Percentiles rank a stretch among this genome's conserved stretches.
phyloP scores from a whole-genome alignment of 1,284 basidiomycete species.

The Apiotrichum domesticum region DNA sequence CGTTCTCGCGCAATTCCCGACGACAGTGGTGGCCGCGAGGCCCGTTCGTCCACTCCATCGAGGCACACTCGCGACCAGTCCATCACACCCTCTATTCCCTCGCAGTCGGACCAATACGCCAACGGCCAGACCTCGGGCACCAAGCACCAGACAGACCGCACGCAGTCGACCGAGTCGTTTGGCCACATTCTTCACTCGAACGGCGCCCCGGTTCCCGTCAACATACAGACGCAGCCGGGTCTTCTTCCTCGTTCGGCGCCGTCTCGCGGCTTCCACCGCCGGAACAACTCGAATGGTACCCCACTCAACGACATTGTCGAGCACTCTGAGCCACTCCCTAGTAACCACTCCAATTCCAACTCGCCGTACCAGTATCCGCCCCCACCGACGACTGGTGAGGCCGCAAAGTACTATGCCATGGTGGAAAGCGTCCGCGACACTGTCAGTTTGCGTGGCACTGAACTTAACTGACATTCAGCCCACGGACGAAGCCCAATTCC shows the following conservation, averaged over 20 bases:
- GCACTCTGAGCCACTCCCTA: not conserved
- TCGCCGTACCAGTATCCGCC: not conserved
- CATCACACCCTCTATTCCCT: not conserved
- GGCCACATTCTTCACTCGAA: slow-evolving; percentile 37
- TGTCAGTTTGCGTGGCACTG: too few relatives aligned
- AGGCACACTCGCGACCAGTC: not conserved
- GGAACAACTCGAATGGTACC: not conserved
- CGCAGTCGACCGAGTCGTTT: slow-evolving; percentile 33
- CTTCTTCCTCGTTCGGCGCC: not conserved
- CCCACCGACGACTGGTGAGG: not conserved
- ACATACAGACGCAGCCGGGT: slow-evolving; percentile 9
- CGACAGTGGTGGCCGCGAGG: not conserved
- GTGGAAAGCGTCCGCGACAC: slow-evolving; percentile 43
- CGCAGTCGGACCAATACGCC: not conserved
- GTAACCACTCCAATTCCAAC: slow-evolving; percentile 7
- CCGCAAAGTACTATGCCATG: slow-evolving; percentile 20
- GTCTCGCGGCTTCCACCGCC: not conserved
- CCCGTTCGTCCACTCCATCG: not conserved
- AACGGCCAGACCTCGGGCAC: not conserved
- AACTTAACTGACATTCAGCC: not conserved
- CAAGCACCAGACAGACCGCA: slow-evolving; percentile 1
- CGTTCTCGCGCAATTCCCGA: not conserved
- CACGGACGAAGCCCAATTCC: too few relatives aligned
- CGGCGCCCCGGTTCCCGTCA: slow-evolving; percentile 25
- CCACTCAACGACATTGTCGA: slow-evolving; percentile 3